Percentiles rank a stretch among this genome's conserved stretches.
phyloP scores from a whole-genome alignment of 2,329 filamentous ascomycete species.

The Botryotinia calthae region DNA sequence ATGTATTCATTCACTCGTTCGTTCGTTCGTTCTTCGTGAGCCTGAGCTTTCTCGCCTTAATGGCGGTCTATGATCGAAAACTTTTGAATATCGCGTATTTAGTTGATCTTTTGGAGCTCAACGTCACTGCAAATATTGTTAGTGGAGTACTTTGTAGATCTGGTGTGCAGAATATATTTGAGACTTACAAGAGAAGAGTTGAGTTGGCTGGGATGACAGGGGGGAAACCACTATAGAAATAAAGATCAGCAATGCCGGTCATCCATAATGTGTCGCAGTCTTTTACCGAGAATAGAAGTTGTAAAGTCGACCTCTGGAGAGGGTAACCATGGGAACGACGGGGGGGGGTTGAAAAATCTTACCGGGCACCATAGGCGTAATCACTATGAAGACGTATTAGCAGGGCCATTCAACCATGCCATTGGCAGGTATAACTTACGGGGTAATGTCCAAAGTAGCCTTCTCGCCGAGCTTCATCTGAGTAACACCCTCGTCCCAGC shows the following conservation, averaged over 20 bases:
- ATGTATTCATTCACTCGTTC: not conserved
- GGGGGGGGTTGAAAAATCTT: conserved; percentile 38
- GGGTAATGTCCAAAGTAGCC: conserved; percentile 76
- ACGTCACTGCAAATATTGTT: conserved; percentile 55
- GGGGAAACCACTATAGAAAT: conserved; percentile 65
- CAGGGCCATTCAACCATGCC: not conserved
- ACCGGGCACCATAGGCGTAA: conserved; percentile 63
- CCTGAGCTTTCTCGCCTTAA: conserved; percentile 24
- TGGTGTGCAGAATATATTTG: conserved; percentile 3
- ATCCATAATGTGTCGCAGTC: conserved; percentile 13
- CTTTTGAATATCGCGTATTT: conserved; percentile 29
- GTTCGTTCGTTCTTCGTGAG: conserved; percentile 16
- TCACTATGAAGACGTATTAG: conserved; percentile 47
- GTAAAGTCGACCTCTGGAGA: not conserved
- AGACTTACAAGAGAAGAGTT: conserved; percentile 78
- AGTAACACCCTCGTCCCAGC: conserved; percentile 81
- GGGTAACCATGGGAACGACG: not conserved
- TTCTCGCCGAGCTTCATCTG: conserved; percentile 91
- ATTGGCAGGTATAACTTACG: conserved; percentile 48
- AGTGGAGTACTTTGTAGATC: conserved; percentile 20
- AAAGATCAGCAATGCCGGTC: conserved; percentile 23
- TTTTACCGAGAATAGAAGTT: not conserved
- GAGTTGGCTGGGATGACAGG: conserved; percentile 65
- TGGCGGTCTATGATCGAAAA: conserved; percentile 24
- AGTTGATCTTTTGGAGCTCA: conserved; percentile 63